Evolutionary conservation across 176 grass and related monocot species (phyloP), one percentile per base, ranked within the genome.

Genomic region (Zea mays): DNA sequence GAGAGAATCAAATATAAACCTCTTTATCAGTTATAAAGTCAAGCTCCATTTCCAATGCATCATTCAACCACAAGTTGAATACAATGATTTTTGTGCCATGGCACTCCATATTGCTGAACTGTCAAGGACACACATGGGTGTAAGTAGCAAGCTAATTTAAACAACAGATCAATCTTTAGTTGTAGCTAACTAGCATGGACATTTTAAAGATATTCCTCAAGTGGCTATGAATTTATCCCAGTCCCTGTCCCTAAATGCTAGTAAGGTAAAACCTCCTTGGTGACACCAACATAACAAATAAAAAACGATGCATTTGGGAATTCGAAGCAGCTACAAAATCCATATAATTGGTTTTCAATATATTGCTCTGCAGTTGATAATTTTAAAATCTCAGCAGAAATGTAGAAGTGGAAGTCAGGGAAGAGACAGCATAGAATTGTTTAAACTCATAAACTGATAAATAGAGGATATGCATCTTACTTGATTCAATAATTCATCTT

Each of bases 401-500:
- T 17, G 33, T 60, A 60, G n/a, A 57, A 40, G 35, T 52, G 51
- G n/a, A 61, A 44, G 15, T 48, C 49, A 72, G 6, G 17, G 49
- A 48, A 87, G 57, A 87, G 37, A 12, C 0, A 11, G 1, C n/a
- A 16, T 57, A 73, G 72, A 69, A 69, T n/a, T n/a, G n/a, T n/a
- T n/a, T n/a, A n/a, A n/a, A n/a, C n/a, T n/a, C n/a, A n/a, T n/a
- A n/a, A n/a, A 38, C 13, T 38, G 21, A 71, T 52, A 69, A 62
- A 70, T 34, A 67, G 34, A 62, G 46, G 81, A 55, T 21, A 74
- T 0, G 19, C 55, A 82, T 56, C 38, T 82, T 78, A 87, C 85
- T 78, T 87, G 85, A 57, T 96, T 86, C 71, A 92, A 70, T 47
- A 96, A 78, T 44, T 96, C 87, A 13, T 52, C 46, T 90, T 96